Evolutionary conservation across 1,284 basidiomycete species (phyloP).

Genomic region (Chalciporus sp.): DNA sequence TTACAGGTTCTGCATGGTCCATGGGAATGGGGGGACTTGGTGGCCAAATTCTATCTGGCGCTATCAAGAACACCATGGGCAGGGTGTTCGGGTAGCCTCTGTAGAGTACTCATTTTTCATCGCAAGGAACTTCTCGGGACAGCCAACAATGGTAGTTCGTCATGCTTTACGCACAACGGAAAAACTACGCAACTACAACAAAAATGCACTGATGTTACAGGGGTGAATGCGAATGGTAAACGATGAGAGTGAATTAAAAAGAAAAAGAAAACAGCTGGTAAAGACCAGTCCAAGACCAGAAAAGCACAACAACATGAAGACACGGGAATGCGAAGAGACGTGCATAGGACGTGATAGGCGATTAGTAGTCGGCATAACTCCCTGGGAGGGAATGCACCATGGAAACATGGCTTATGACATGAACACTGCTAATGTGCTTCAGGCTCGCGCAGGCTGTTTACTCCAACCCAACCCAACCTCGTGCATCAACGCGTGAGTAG

Average conservation of each 20-base stretch:
- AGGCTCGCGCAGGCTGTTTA: slow-evolving; percentile 23
- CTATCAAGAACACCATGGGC: slow-evolving; percentile 81
- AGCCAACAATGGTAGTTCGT: slow-evolving; percentile 10
- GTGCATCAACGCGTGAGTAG: slow-evolving; percentile 77
- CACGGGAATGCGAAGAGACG: slow-evolving; percentile 17
- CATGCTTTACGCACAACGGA: slow-evolving; percentile 9
- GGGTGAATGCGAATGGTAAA: slow-evolving; percentile 17
- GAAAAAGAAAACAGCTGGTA: background rate
- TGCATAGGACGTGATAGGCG: slow-evolving; percentile 11
- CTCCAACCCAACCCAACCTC: slow-evolving; percentile 68
- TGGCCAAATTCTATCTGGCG: slow-evolving; percentile 76
- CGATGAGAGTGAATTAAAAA: slow-evolving; percentile 6
- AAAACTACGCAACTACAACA: slow-evolving; percentile 9
- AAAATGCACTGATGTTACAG: slow-evolving; percentile 34
- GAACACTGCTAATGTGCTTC: slow-evolving; percentile 5
- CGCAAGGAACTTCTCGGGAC: background rate
- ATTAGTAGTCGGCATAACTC: slow-evolving; percentile 11
- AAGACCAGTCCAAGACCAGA: slow-evolving; percentile 26
- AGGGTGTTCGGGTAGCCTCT: slow-evolving; percentile 59
- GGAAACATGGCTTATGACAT: slow-evolving; percentile 12
- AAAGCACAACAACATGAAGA: slow-evolving; percentile 20
- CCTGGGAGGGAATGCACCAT: slow-evolving; percentile 10
- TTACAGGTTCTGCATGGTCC: slow-evolving; percentile 64
- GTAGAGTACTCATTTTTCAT: background rate
- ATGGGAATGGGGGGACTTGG: slow-evolving; percentile 74